phyloP scores from a whole-genome alignment of 2,329 filamentous ascomycete species.

The Aspergillus pseudoterreus region DNA sequence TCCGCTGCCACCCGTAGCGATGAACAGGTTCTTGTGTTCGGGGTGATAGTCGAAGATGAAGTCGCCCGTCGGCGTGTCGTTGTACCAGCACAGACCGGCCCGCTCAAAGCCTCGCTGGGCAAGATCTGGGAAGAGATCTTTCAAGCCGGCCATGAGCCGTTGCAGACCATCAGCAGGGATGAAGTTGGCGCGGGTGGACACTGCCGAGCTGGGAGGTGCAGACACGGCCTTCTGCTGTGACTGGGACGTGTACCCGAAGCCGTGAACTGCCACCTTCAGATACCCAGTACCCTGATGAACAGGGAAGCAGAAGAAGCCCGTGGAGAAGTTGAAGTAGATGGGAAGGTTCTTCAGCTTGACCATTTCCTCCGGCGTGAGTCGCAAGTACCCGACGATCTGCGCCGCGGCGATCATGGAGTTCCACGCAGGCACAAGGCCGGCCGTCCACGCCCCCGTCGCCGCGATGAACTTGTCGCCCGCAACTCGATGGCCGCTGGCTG shows the following conservation, averaged over 20 bases:
- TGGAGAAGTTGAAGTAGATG: conserved; percentile 46
- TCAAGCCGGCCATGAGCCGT: conserved; percentile 56
- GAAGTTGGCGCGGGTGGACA: conserved; percentile 25
- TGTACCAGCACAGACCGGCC: conserved; percentile 67
- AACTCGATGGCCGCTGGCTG: conserved; percentile 46
- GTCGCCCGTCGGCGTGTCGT: conserved; percentile 64
- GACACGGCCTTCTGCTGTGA: conserved; percentile 15
- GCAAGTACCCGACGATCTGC: conserved; percentile 71
- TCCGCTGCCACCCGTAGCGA: conserved; percentile 27
- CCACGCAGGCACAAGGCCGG: conserved; percentile 66
- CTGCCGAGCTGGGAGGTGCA: conserved; percentile 15
- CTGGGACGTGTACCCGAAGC: conserved; percentile 55
- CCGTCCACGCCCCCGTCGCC: conserved; percentile 81
- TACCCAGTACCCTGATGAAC: conserved; percentile 24
- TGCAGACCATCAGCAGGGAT: conserved; percentile 51
- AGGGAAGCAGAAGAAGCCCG: conserved; percentile 50
- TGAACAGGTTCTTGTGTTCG: conserved; percentile 39
- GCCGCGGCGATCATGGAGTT: conserved; percentile 73
- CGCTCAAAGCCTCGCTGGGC: conserved; percentile 55
- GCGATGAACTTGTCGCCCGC: conserved; percentile 67
- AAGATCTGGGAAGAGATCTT: conserved; percentile 56
- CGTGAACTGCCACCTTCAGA: conserved; percentile 64
- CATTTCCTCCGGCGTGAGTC: conserved; percentile 66
- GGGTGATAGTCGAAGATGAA: conserved; percentile 68
- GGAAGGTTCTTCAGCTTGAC: conserved; percentile 60